phyloP scores from a whole-genome alignment of 306 rosid genomes.

The Glycine latifolia region DNA sequence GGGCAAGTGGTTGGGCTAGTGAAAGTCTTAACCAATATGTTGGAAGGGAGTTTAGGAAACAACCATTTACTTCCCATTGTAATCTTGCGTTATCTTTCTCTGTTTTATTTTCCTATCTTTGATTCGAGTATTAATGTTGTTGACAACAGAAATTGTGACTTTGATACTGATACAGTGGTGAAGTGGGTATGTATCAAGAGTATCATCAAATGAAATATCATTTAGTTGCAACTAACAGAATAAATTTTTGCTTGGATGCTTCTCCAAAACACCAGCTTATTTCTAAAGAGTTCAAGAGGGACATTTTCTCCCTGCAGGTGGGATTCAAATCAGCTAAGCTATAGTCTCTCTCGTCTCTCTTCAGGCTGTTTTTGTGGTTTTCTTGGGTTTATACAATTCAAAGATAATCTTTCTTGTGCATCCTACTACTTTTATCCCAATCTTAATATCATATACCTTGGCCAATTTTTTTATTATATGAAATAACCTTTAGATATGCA shows the following conservation, averaged over 20 bases:
- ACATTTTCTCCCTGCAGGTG: slow-evolving; percentile 74
- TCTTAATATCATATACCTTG: not conserved
- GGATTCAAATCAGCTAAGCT: slow-evolving; percentile 79
- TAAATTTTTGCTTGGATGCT: slow-evolving; percentile 79
- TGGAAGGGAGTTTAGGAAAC: slow-evolving; percentile 55
- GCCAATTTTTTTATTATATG: not conserved
- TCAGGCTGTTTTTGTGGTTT: not conserved
- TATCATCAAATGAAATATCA: slow-evolving; percentile 61
- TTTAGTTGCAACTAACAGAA: slow-evolving; percentile 58
- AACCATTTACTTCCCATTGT: slow-evolving; percentile 59
- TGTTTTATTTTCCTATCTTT: slow-evolving; percentile 33
- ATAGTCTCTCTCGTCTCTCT: not conserved
- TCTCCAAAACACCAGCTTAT: slow-evolving; percentile 71
- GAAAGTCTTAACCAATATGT: slow-evolving; percentile 54
- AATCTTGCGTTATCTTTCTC: slow-evolving; percentile 50
- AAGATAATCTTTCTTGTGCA: slow-evolving; percentile 14
- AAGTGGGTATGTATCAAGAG: slow-evolving; percentile 49
- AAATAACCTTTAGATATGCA: slow-evolving; percentile 16
- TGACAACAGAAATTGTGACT: slow-evolving; percentile 19
- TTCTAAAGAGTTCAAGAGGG: slow-evolving; percentile 61
- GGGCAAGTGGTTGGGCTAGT: slow-evolving; percentile 74
- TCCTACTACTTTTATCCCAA: not conserved
- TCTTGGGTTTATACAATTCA: slow-evolving; percentile 8
- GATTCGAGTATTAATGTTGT: slow-evolving; percentile 28
- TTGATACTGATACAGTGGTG: slow-evolving; percentile 55